A percentile compares a stretch with the other conserved stretches of the same genome.
phyloP scores from a whole-genome alignment of 805 yeast genomes.

The Tetrapisispora phaffii region DNA sequence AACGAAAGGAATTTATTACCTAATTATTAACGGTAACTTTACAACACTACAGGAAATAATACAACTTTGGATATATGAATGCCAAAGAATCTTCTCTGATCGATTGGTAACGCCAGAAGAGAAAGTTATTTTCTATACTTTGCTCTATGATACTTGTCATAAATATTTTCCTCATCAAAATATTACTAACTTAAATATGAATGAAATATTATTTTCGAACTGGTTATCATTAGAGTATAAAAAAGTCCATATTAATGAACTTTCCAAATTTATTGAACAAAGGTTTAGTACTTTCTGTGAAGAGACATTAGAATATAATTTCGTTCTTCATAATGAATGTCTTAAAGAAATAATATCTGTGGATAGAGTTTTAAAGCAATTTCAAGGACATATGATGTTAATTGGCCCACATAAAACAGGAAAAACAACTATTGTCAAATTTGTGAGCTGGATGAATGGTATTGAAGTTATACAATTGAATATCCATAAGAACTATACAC shows the following conservation, averaged over 20 bases:
- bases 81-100: conserved; percentile 66
- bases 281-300: conserved; percentile 65
- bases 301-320: conserved; percentile 54
- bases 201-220: conserved; percentile 57
- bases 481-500: conserved; percentile 43
- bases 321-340: conserved; percentile 59
- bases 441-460: conserved; percentile 91
- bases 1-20: conserved; percentile 62
- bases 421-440: conserved; percentile 60
- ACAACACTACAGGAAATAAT: conserved; percentile 33
- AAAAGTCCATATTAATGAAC: conserved; percentile 40
- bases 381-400: conserved; percentile 82
- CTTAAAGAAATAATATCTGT: conserved; percentile 68
- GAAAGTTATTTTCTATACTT: conserved; percentile 38
- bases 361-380: conserved; percentile 72
- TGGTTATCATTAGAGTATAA: conserved; percentile 64
- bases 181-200: conserved; percentile 26
- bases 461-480: conserved; percentile 47
- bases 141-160: conserved; percentile 29
- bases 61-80: conserved; percentile 75
- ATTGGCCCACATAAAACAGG: conserved; percentile 82
- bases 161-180: conserved; percentile 41
- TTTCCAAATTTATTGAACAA: conserved; percentile 48
- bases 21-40: conserved; percentile 32
- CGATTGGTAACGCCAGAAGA: conserved; percentile 44